phyloP scores from a whole-genome alignment of 2,329 filamentous ascomycete genomes.

The Teratosphaeria zuluensis region DNA sequence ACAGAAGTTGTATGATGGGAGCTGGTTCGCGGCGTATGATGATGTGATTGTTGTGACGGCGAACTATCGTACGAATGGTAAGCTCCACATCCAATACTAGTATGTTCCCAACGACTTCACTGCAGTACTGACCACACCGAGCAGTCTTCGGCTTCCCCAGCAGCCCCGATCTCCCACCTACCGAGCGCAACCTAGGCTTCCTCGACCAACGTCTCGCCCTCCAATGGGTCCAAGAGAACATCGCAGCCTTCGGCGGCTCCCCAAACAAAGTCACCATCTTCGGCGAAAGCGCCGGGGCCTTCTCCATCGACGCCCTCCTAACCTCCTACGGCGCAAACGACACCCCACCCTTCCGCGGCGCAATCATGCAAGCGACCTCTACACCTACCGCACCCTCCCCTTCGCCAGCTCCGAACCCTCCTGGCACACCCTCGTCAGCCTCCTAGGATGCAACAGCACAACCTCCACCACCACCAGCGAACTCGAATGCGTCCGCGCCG shows the following conservation, averaged over 20 bases:
- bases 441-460: slow-evolving; percentile 19
- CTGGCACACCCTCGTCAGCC: slow-evolving; percentile 18
- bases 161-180: slow-evolving; percentile 26
- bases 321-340: slow-evolving; percentile 18
- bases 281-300: slow-evolving; percentile 25
- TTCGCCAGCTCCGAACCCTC: slow-evolving; percentile 8
- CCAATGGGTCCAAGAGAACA: slow-evolving; percentile 30
- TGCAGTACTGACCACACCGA: not conserved
- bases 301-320: slow-evolving; percentile 24
- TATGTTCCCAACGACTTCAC: not conserved
- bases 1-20: slow-evolving; percentile 23
- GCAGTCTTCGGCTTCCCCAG: slow-evolving; percentile 34
- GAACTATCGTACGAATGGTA: slow-evolving; percentile 27
- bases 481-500: slow-evolving; percentile 23
- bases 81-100: not conserved
- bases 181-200: slow-evolving; percentile 27
- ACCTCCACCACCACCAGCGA: slow-evolving; percentile 14
- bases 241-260: slow-evolving; percentile 28
- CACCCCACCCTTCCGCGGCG: slow-evolving; percentile 25
- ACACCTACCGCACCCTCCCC: slow-evolving; percentile 15
- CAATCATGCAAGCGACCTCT: slow-evolving; percentile 25
- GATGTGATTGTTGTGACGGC: slow-evolving; percentile 27
- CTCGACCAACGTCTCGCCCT: slow-evolving; percentile 28
- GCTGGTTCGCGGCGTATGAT: slow-evolving; percentile 24
- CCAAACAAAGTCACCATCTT: slow-evolving; percentile 29